Conservation (phyloP, 345 rosid species). For the Brassica carinata region DNA sequence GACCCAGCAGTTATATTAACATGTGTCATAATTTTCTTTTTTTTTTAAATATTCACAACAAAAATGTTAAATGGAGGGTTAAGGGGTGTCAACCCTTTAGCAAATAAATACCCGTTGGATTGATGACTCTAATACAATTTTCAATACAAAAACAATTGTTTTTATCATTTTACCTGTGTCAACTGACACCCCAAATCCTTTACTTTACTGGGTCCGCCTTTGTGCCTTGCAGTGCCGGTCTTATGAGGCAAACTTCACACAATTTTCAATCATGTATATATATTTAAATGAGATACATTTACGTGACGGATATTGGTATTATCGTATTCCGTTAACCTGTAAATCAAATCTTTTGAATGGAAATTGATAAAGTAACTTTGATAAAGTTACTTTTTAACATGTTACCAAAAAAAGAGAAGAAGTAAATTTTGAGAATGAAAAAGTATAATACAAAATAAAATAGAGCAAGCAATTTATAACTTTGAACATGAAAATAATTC, state of each 20-base stretch:
- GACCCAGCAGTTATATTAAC: too few species aligned
- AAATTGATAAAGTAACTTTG: background rate
- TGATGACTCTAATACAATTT: too few species aligned
- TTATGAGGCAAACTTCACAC: conserved; percentile 16
- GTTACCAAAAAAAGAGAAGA: background rate
- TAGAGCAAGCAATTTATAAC: background rate
- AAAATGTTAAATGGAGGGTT: too few species aligned
- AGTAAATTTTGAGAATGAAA: background rate
- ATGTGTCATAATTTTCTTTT: too few species aligned
- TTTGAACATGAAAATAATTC: background rate
- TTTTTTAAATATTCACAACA: too few species aligned
- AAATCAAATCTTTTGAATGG: background rate
- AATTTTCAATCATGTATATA: background rate
- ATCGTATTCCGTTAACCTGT: background rate
- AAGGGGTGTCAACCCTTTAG: too few species aligned
- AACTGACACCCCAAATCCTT: too few species aligned
- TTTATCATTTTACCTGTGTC: too few species aligned
- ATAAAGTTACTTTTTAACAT: background rate
- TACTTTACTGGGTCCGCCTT: too few species aligned
- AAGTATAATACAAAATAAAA: background rate
- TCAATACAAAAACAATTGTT: too few species aligned
- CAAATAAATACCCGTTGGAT: too few species aligned
- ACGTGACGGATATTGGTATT: background rate
- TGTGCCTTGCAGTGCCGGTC: conserved; percentile 33
- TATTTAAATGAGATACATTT: background rate